Evolutionary conservation across 257 asterid species (phyloP).

Genomic region (Nemophila menziesii): DNA sequence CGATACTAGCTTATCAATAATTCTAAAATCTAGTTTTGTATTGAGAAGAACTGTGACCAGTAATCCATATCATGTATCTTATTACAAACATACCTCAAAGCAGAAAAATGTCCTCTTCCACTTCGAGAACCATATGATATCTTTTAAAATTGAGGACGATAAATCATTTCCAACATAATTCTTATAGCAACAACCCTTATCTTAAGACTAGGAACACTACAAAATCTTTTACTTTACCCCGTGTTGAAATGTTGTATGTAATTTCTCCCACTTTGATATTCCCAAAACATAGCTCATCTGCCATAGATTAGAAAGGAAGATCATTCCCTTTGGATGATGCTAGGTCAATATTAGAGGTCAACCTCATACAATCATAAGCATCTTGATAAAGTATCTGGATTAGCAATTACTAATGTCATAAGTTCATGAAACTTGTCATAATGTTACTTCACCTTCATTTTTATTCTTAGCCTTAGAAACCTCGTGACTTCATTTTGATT

Average conservation of each 20-base stretch:
- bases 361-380: constrained; percentile 62
- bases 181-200: constrained; percentile 70
- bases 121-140: constrained; percentile 80
- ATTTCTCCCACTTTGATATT: constrained; percentile 47
- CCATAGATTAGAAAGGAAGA: constrained; percentile 57
- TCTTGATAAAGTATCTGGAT: constrained; percentile 60
- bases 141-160: constrained; percentile 71
- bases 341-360: constrained; percentile 51
- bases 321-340: constrained; percentile 24
- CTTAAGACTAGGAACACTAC: constrained; percentile 53
- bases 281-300: constrained; percentile 58
- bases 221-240: constrained; percentile 50
- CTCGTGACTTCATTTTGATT: constrained; percentile 41
- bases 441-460: constrained; percentile 86
- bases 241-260: constrained; percentile 46
- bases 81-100: constrained; percentile 62
- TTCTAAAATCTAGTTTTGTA: constrained; percentile 35
- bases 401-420: constrained; percentile 59
- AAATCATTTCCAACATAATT: constrained; percentile 68
- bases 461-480: constrained; percentile 54
- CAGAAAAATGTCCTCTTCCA: constrained; percentile 78
- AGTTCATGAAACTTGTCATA: constrained; percentile 63
- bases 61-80: constrained; percentile 59
- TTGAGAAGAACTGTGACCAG: constrained; percentile 61
- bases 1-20: constrained; percentile 42